Evolutionary conservation across 2,329 filamentous ascomycete genomes (phyloP).

Genomic region (Paramyrothecium sp.): DNA sequence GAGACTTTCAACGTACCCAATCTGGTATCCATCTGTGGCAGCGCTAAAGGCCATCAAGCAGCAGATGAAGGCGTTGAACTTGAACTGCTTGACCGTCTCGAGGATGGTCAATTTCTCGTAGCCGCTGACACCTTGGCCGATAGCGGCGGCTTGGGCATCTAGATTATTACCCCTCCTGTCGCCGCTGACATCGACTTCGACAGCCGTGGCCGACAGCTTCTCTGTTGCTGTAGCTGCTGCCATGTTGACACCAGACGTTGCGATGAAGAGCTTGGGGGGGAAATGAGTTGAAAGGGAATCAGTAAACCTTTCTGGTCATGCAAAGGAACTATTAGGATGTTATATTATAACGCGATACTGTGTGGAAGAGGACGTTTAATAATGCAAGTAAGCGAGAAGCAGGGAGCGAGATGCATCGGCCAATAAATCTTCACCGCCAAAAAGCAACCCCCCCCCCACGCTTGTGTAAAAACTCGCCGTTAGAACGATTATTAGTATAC

Average conservation of each 20-base stretch:
- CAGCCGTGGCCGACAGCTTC: neutral
- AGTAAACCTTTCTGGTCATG: too few species aligned
- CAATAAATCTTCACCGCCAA: too few species aligned
- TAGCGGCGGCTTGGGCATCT: slow-evolving; percentile 9
- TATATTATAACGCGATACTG: too few species aligned
- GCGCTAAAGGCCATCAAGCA: slow-evolving; percentile 19
- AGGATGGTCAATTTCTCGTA: slow-evolving; percentile 20
- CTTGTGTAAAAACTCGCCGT: too few species aligned
- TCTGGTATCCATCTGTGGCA: slow-evolving; percentile 18
- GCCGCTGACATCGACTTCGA: neutral
- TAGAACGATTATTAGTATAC: too few species aligned
- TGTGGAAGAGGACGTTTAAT: too few species aligned
- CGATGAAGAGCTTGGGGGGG: too few species aligned
- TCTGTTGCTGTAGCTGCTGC: neutral
- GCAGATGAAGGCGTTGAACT: slow-evolving; percentile 15
- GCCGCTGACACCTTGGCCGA: slow-evolving; percentile 18
- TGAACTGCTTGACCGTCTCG: slow-evolving; percentile 20
- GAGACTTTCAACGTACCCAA: slow-evolving; percentile 12
- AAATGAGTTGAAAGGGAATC: too few species aligned
- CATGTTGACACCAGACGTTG: neutral
- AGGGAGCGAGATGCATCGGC: too few species aligned
- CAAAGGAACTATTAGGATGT: too few species aligned
- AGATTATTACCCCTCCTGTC: neutral
- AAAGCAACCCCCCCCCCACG: too few species aligned
- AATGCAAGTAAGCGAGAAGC: too few species aligned